Evolutionary conservation across 1,284 basidiomycete genomes (phyloP), one percentile per base, ranked within the genome.

Genomic region (Megacollybia platyphylla): DNA sequence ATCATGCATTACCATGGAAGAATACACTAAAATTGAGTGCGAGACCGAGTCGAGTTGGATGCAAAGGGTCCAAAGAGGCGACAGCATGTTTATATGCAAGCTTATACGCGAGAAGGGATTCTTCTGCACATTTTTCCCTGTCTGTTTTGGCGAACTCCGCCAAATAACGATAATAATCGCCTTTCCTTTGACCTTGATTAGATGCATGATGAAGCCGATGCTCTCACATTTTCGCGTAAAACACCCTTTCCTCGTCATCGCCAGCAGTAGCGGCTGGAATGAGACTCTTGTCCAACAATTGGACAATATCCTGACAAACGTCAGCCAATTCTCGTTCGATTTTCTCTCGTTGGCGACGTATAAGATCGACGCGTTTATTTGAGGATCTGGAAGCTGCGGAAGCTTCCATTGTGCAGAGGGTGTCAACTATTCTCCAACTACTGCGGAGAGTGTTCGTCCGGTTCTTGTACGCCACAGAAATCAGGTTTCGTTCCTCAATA

Each of bases 1-100:
- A 39, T 36, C 26, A 8, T 31, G 11, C 36, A 36, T 47, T 26
- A 59, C 61, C 91, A 64, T 94, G 92, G 68, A 90, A 96, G 69
- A 91, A 97, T 49, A 97, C 91, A 39, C 89, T 87, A 66, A 97
- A 96, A 71, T 96, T 97, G 57, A 97, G 75, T 36, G 92, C 91
- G 42, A 97, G 71, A 47, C 92, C 92, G 45, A 97, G 71, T 56
- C 92, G 68, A 9, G 79, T 83, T 30, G 79, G 77, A 52, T 82
- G 77, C 40, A 73, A 68, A 4, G 79, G 67, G 18, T 74, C 68
- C 29, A 82, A 64, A 13, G 70, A 71, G 36, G 59, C 57, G 42
- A 76, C 55, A 7, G 79, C 79, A 44, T 79, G 73, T 52, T 73
- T 70, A 55, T 80, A 81, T n/a, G 80, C 78, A 41, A 62, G 53